Base-by-base conservation (phyloP, 306 rosid genomes). In the Castanea crenata region DNA sequence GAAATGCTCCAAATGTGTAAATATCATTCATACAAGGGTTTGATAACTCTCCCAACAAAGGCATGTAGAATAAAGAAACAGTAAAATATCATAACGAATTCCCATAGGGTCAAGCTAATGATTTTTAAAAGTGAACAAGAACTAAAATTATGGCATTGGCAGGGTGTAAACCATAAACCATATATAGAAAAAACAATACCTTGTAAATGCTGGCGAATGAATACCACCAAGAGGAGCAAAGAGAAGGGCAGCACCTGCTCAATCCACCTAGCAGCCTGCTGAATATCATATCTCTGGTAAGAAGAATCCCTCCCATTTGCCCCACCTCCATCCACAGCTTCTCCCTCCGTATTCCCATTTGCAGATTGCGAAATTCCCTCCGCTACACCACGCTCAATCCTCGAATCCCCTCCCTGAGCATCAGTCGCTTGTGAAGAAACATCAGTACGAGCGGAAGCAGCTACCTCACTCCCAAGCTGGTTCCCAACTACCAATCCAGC, bases 161-260 rank as follows among this genome's bases (percentile, higher is more conserved):
- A 34, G 32, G 16, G 29, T 1, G 7, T 5, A 34, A 32, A 67
- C 31, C 4, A 58, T 58, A 9, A 29, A 29, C 23, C 38, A 16
- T 18, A 74, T 27, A 20, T 41, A 67, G 19, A 82, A 31, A 76
- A 76, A 69, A 27, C 3, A 55, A 70, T 65, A 93, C 99, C 99
- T 93, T 96, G 99, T 82, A 91, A 88, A 87, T 96, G 99, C 86
- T 96, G 99, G 73, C 99, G 91, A 62, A 96, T 91, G 88, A 96
- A 96, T 74, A 96, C 98, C 52, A 96, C 97, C 89, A 96, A 83
- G n/a, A 93, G 90, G 74, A 96, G 99, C 85, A 96, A 89, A 15
- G 97, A 91, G 80, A 96, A 93, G 20, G 99, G 98, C 73, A 96
- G 87, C 21, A 93, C 89, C 84, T 96, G 98, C 77, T 93, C 99